These are phyloP conservation scores for Syzygium aqueum DNA, from an alignment of 345 rosid genomes.

Conservation along the genomic window DNA sequence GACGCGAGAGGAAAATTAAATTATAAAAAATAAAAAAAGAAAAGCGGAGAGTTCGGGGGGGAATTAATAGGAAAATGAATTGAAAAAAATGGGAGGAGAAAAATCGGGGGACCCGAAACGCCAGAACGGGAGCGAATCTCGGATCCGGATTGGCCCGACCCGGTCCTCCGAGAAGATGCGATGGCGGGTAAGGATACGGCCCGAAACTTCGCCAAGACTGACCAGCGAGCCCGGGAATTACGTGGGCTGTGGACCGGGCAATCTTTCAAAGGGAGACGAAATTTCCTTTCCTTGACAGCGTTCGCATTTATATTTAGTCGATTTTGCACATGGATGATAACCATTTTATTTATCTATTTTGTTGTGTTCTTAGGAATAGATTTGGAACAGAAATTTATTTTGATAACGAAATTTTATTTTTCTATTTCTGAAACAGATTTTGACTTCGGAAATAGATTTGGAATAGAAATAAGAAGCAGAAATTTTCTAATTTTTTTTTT, in stretches of 20 bases:
- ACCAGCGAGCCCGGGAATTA: not conserved
- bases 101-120: not conserved
- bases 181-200: not conserved
- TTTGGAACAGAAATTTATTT: too few relatives aligned
- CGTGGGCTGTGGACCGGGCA: not conserved
- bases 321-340: not conserved
- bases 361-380: too few relatives aligned
- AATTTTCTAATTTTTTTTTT: too few relatives aligned
- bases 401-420: too few relatives aligned
- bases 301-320: not conserved
- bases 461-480: too few relatives aligned
- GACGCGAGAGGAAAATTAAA: not conserved
- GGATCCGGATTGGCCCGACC: not conserved
- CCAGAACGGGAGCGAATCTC: not conserved
- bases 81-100: not conserved
- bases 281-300: not conserved
- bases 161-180: rapidly evolving
- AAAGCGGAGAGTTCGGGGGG: too few relatives aligned
- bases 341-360: too few relatives aligned
- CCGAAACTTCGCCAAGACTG: not conserved
- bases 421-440: too few relatives aligned
- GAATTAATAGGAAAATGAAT: not conserved
- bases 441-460: too few relatives aligned
- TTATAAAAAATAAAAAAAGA: not conserved
- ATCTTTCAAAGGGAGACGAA: not conserved